Evolutionary conservation across 2,329 filamentous ascomycete genomes (phyloP).

Genomic region (Calonectria henricotiae): DNA sequence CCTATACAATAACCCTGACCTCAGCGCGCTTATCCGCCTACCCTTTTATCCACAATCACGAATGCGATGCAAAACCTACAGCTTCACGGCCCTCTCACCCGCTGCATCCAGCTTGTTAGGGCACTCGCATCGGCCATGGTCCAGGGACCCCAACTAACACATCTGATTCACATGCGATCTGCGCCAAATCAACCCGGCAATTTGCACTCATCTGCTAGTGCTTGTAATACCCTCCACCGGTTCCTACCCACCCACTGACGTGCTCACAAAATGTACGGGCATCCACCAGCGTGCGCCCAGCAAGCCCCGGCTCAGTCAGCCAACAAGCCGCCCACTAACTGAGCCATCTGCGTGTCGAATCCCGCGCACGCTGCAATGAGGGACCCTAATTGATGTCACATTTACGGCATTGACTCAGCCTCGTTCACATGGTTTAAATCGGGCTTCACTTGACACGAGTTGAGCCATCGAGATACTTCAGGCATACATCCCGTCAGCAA

Average conservation of each 20-base stretch:
- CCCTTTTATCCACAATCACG: slow-evolving; percentile 27
- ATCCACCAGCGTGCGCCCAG: slow-evolving; percentile 19
- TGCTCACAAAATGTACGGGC: slow-evolving; percentile 30
- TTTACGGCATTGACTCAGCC: slow-evolving; percentile 1
- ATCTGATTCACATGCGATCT: slow-evolving; percentile 37
- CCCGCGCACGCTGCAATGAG: slow-evolving; percentile 5
- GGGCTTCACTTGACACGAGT: too few relatives aligned
- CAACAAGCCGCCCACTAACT: slow-evolving; percentile 23
- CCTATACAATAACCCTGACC: slow-evolving; percentile 19
- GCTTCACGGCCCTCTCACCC: slow-evolving; percentile 3
- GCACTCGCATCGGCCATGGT: slow-evolving; percentile 14
- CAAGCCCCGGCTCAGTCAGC: slow-evolving; percentile 22
- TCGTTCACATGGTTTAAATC: not conserved
- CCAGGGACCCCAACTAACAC: slow-evolving; percentile 20
- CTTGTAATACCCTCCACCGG: slow-evolving; percentile 29
- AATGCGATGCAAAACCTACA: slow-evolving; percentile 18
- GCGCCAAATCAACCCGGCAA: slow-evolving; percentile 10
- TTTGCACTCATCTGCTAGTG: slow-evolving; percentile 24
- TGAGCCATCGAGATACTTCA: not conserved
- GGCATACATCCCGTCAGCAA: slow-evolving; percentile 26
- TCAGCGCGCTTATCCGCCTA: slow-evolving; percentile 15
- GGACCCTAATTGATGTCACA: slow-evolving; percentile 6
- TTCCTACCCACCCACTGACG: slow-evolving; percentile 34
- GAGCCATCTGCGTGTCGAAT: slow-evolving; percentile 18
- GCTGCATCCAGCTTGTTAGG: slow-evolving; percentile 12